Conservation (phyloP, 306 rosid species). For the Mucuna pruriens region DNA sequence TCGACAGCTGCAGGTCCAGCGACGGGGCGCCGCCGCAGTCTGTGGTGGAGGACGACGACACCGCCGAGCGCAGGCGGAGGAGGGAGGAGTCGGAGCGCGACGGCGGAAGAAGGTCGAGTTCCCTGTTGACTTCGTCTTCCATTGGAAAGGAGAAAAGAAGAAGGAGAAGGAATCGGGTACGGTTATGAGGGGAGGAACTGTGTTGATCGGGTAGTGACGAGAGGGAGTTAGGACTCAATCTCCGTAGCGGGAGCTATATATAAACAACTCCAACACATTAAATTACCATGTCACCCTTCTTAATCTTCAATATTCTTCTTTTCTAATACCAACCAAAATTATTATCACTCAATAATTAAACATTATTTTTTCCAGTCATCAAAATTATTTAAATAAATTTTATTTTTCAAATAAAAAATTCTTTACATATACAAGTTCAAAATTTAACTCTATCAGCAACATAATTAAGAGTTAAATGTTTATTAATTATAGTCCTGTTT, state of each 20-base stretch:
- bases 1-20: constrained; percentile 83
- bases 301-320: background rate
- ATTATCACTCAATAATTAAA: background rate
- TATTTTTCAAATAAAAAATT: too few species aligned
- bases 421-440: too few species aligned
- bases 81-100: constrained; percentile 61
- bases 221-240: constrained; percentile 34
- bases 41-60: constrained; percentile 27
- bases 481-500: too few species aligned
- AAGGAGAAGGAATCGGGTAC: background rate
- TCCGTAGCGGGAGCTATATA: constrained; percentile 53
- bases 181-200: constrained; percentile 26
- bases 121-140: constrained; percentile 77
- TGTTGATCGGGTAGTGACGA: constrained; percentile 16
- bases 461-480: too few species aligned
- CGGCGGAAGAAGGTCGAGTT: constrained; percentile 83
- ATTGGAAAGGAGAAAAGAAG: constrained; percentile 36
- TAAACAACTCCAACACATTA: constrained; percentile 1
- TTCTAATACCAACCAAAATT: background rate
- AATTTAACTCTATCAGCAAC: too few species aligned
- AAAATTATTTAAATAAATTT: too few species aligned
- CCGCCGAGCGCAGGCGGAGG: constrained; percentile 56
- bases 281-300: constrained; percentile 49
- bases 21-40: constrained; percentile 45
- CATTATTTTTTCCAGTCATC: too few species aligned